Base-by-base conservation (phyloP, 2,329 filamentous ascomycete genomes). In the Colletotrichum sp. region DNA sequence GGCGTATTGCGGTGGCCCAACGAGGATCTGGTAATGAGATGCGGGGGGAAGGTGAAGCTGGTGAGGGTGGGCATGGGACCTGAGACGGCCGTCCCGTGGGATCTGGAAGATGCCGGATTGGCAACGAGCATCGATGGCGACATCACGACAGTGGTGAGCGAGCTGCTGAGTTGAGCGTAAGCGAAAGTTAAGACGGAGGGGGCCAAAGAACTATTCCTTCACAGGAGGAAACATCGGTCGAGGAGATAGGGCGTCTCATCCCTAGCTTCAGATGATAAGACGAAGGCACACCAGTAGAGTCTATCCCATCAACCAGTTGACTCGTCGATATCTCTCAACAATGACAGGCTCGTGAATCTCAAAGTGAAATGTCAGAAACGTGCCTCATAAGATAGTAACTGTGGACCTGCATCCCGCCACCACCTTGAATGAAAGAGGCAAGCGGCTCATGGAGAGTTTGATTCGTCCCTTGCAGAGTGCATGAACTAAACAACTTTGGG, bases 1-100 rank as follows among this genome's bases (percentile, higher is more conserved):
- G 73, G 77, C 6, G 78, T 78, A 6, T 32, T 79, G 65, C 68
- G 77, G 16, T 77, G 77, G 78, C 78, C 75, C 3, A 78, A 78
- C 26, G 78, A 79, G 62, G 66, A 77, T 48, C 56, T 78, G 8
- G 62, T 75, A 16, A 32, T 52, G 65, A 70, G 65, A 36, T 38
- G 72, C 30, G 32, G 66, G 21, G 76, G 77, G 16, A 71, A 66
- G 26, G 62, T 72, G 26, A 78, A 70, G 66, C 71, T 79, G 34
- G 71, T 77, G 30, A 78, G 78, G 56, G 58, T 78, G 16, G 77
- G 77, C 5, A 70, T 78, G 67, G 77, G 77, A 12, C 66, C 73
- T 32, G 78, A 78, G 61, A 69, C 73, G 30, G 74, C 62, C 43
- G 76, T 79, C 9, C 68, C 73, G 18, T 75, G 70, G 68, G 67